phyloP scores from a whole-genome alignment of 805 yeast species.

The Myxozyma monticola region DNA sequence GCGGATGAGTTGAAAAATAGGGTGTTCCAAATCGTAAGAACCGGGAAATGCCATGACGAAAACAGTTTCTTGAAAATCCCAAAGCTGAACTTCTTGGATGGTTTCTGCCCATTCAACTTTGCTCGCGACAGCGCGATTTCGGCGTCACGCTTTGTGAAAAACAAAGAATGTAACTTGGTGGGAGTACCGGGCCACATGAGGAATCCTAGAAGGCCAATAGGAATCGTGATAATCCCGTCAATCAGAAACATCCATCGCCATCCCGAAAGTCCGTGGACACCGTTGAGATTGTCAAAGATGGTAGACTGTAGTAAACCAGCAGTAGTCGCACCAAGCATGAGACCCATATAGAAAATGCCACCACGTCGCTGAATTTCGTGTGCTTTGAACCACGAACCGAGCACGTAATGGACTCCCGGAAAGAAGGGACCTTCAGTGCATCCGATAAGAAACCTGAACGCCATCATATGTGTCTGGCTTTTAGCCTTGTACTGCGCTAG shows the following conservation, averaged over 20 bases:
- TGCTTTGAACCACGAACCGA: conserved; percentile 60
- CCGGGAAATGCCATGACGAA: conserved; percentile 49
- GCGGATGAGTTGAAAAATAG: conserved; percentile 17
- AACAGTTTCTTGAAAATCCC: conserved; percentile 48
- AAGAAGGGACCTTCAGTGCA: conserved; percentile 61
- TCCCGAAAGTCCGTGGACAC: conserved; percentile 54
- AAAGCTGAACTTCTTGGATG: conserved; percentile 31
- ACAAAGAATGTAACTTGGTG: conserved; percentile 51
- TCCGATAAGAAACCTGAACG: conserved; percentile 64
- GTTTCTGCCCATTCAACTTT: conserved; percentile 39
- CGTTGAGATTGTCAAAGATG: conserved; percentile 49
- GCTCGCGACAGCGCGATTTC: conserved; percentile 51
- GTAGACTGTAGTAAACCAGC: conserved; percentile 64
- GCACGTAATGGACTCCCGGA: conserved; percentile 51
- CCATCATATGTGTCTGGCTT: conserved; percentile 54
- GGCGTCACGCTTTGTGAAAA: conserved; percentile 57
- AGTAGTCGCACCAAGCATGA: conserved; percentile 59
- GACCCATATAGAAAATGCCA: conserved; percentile 60
- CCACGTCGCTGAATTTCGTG: conserved; percentile 61
- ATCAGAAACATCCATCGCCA: conserved; percentile 76
- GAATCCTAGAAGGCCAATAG: conserved; percentile 56
- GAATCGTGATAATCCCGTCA: conserved; percentile 60
- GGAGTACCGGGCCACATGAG: conserved; percentile 69
- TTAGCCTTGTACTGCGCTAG: conserved; percentile 53
- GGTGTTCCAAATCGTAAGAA: conserved; percentile 42